Evolutionary conservation across 768 basidiomycete species (phyloP).

Genomic region (Pleurotus cornucopiae): DNA sequence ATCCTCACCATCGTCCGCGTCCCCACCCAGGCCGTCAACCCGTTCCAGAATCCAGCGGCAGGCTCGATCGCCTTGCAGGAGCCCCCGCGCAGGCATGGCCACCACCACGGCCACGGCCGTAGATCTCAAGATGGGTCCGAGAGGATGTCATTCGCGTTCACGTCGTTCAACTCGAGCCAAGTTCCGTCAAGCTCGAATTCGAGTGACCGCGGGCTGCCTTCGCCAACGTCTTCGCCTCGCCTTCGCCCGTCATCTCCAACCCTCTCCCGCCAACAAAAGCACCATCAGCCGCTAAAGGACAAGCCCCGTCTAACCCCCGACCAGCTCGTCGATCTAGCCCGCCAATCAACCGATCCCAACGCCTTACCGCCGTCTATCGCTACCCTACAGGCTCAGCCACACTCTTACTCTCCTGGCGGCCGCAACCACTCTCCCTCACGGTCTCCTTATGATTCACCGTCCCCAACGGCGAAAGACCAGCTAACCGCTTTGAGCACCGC

Average conservation of each 20-base stretch:
- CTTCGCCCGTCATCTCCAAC: slow-evolving; percentile 45
- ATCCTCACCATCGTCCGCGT: slow-evolving; percentile 76
- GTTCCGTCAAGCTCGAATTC: slow-evolving; percentile 19
- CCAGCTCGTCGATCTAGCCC: slow-evolving; percentile 71
- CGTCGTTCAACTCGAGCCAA: slow-evolving; percentile 45
- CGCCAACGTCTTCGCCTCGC: slow-evolving; percentile 37
- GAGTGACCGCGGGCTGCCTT: slow-evolving; percentile 27
- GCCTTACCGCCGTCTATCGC: slow-evolving; percentile 11
- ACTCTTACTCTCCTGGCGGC: slow-evolving; percentile 7
- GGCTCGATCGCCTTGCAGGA: slow-evolving; percentile 21
- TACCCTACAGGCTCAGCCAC: slow-evolving; percentile 6
- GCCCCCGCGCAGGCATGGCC: slow-evolving; percentile 26
- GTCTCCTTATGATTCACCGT: slow-evolving; percentile 17
- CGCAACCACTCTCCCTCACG: slow-evolving; percentile 11
- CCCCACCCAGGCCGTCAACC: slow-evolving; percentile 8
- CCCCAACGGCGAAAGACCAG: slow-evolving; percentile 10
- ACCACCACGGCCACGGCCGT: slow-evolving; percentile 25
- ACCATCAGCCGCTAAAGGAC: slow-evolving; percentile 26
- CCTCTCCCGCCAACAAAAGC: slow-evolving; percentile 13
- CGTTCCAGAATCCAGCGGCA: not conserved
- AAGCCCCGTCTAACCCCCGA: slow-evolving; percentile 63
- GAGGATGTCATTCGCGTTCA: slow-evolving; percentile 62
- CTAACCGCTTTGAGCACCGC: not conserved
- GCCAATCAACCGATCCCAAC: slow-evolving; percentile 45
- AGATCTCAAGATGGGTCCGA: slow-evolving; percentile 18